Base-by-base conservation (phyloP, 1,284 basidiomycete genomes). In the Austropuccinia psidii region DNA sequence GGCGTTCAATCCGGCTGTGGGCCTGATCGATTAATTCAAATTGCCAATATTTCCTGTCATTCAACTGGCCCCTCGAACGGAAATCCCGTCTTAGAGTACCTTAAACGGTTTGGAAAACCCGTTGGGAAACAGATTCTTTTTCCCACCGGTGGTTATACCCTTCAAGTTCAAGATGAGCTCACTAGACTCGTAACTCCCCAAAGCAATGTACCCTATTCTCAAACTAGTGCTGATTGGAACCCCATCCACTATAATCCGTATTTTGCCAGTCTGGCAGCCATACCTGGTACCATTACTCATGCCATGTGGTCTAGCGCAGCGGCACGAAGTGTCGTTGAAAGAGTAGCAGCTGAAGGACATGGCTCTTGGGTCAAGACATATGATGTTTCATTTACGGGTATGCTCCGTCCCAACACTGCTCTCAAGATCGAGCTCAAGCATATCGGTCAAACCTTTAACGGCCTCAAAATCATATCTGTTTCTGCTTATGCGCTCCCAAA, bases 171-270 rank as follows among this genome's bases (percentile, higher is more conserved):
- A 13, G 75, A 75, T 73, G 78, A 78, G 3, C 91, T 55, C 57
- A 70, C 15, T 35, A 60, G 55, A 69, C 58, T 49, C 60, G 52
- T 3, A 50, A 69, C 50, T 11, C 82, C 94, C n/a, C 83, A 90
- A 50, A 91, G 91, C 69, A 98, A 98, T 81, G 84, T 95, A 83
- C 89, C 93, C 4, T 98, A 98, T 84, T 97, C 93, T 5, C 88
- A 89, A 81, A 87, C 94, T 74, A 98, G 95, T 1, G 94, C 95
- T 60, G 96, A 98, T 83, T 98, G 92, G 85, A 98, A 86, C 81
- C 90, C 91, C n/a, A 96, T 98, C 77, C 96, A 98, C 82, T 85
- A 96, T 82, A 98, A 98, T 83, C 96, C 95, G 0, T 98, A 98
- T 85, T 98, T 98, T 84, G 87, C 95, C 35, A 89, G 93, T 81